Conservation (phyloP, 192 early-diverging fungal species). For the Piromyces sp. region DNA sequence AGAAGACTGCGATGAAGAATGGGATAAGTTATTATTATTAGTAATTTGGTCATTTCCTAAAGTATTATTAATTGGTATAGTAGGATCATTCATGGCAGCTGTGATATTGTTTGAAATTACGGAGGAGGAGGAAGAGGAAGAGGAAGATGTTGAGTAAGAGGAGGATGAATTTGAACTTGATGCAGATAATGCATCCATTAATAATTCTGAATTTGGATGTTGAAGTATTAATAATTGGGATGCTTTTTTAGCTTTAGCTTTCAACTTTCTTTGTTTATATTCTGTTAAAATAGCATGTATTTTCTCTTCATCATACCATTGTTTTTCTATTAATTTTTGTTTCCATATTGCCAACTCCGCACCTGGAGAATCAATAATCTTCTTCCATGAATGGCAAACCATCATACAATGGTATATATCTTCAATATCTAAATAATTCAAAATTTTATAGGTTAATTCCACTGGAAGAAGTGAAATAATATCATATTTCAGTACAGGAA, state of each 20-base stretch:
- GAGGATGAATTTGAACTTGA: not conserved
- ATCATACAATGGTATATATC: not conserved
- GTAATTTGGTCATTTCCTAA: no score
- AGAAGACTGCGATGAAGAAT: no score
- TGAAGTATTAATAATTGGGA: not conserved
- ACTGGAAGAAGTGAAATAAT: constrained; percentile 57
- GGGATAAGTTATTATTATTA: no score
- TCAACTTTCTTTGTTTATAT: not conserved
- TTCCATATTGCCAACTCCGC: not conserved
- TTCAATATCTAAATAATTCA: not conserved
- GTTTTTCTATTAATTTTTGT: not conserved
- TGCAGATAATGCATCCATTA: not conserved
- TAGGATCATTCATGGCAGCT: not conserved
- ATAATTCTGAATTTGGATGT: not conserved
- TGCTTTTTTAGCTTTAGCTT: not conserved
- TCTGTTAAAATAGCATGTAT: not conserved
- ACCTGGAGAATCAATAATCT: not conserved
- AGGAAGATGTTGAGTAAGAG: not conserved
- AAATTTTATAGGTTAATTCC: constrained; percentile 22
- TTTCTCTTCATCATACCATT: not conserved
- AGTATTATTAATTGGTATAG: not conserved
- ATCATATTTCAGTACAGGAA: constrained; percentile 80
- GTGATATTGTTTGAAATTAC: no score
- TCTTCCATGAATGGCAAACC: not conserved
- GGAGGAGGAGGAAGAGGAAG: not conserved